phyloP scores from a whole-genome alignment of 2,329 filamentous ascomycete genomes.

The Furcasterigmium furcatum region DNA sequence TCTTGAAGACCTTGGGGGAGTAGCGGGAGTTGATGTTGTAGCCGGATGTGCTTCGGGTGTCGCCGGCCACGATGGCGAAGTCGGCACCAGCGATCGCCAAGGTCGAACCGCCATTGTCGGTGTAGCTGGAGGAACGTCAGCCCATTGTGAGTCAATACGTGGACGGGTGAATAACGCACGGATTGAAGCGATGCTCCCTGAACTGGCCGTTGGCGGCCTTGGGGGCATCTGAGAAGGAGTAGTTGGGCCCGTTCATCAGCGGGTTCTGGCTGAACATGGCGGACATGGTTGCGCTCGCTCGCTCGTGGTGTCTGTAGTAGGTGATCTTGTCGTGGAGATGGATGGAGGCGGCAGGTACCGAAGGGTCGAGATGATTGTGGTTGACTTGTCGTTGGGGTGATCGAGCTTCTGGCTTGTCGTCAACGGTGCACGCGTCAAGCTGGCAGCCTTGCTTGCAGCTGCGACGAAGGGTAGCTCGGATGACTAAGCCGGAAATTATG shows the following conservation, averaged over 20 bases:
- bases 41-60: constrained; percentile 91
- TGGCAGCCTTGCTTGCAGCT: constrained; percentile 46
- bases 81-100: constrained; percentile 90
- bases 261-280: constrained; percentile 71
- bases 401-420: constrained; percentile 19
- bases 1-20: constrained; percentile 94
- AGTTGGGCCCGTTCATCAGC: constrained; percentile 65
- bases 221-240: constrained; percentile 63
- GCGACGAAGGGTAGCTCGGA: constrained; percentile 27
- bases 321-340: neutral
- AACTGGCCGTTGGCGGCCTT: constrained; percentile 50
- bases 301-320: neutral
- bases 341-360: constrained; percentile 6
- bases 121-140: constrained; percentile 63
- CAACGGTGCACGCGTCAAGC: constrained; percentile 35
- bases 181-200: constrained; percentile 83
- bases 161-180: constrained; percentile 78
- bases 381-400: constrained; percentile 7
- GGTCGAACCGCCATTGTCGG: constrained; percentile 96
- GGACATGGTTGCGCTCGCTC: constrained; percentile 46
- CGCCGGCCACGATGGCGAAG: constrained; percentile 95
- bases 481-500: constrained; percentile 34
- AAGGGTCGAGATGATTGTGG: neutral
- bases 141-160: constrained; percentile 59
- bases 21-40: constrained; percentile 99